Evolutionary conservation across 2,329 filamentous ascomycete species (phyloP).

Genomic region (Alternaria metachromatica): DNA sequence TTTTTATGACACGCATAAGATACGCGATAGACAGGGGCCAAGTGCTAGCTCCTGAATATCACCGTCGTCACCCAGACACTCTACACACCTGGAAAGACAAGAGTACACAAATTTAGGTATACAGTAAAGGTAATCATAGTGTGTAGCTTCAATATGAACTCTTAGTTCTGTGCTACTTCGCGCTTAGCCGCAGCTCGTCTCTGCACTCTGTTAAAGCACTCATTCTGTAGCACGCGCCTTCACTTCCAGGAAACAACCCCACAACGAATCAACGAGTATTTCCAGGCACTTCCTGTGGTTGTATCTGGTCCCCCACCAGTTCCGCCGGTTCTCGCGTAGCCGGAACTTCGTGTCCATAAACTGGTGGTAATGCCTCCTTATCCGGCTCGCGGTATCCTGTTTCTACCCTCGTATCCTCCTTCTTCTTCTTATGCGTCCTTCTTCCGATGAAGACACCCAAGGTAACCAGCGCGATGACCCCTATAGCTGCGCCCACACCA

Average conservation of each 20-base stretch:
- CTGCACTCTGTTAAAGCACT: too few relatives aligned
- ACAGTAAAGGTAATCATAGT: too few relatives aligned
- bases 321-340: neutral
- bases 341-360: neutral
- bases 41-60: rapidly evolving
- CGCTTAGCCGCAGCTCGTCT: neutral
- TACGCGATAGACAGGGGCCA: neutral
- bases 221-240: neutral
- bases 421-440: neutral
- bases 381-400: neutral
- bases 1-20: neutral
- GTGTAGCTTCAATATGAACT: too few relatives aligned
- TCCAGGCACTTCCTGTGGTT: neutral
- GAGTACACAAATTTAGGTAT: too few relatives aligned
- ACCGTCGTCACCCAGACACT: too few relatives aligned
- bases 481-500: neutral
- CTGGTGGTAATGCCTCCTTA: neutral
- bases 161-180: too few relatives aligned
- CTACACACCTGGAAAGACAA: too few relatives aligned
- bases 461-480: neutral
- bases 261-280: neutral
- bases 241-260: neutral
- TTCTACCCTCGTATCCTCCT: neutral
- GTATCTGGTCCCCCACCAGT: neutral
- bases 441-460: neutral